Percentiles rank a stretch among this genome's conserved stretches.
Evolutionary conservation across 768 basidiomycete genomes (phyloP).

Genomic region (Mycena indigotica): DNA sequence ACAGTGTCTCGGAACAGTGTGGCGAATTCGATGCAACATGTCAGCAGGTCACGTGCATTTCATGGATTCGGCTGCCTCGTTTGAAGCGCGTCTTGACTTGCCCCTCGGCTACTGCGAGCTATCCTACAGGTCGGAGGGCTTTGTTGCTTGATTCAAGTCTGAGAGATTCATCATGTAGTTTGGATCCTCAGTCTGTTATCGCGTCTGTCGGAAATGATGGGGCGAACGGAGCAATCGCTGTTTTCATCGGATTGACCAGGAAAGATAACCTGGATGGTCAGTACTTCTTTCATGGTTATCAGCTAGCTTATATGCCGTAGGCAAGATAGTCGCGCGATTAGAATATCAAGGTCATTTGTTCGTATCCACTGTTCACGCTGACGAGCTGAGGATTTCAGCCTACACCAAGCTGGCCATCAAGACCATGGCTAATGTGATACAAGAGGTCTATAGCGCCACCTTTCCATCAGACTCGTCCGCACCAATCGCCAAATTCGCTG

Average conservation of each 20-base stretch:
- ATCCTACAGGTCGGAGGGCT: neutral
- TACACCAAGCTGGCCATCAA: constrained; percentile 81
- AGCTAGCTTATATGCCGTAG: constrained; percentile 36
- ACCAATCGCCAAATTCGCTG: constrained; percentile 56
- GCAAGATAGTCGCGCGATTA: constrained; percentile 67
- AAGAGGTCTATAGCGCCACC: constrained; percentile 42
- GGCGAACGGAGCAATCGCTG: constrained; percentile 67
- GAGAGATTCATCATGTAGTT: constrained; percentile 62
- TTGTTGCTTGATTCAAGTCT: neutral
- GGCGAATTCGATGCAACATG: constrained; percentile 1
- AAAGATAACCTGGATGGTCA: constrained; percentile 51
- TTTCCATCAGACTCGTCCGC: constrained; percentile 32
- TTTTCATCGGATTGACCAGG: constrained; percentile 87
- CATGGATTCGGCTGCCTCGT: neutral
- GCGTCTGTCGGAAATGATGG: constrained; percentile 59
- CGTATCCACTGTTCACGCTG: neutral
- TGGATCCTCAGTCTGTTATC: constrained; percentile 63
- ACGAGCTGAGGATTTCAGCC: no score
- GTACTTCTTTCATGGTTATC: neutral
- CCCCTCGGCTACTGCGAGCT: neutral
- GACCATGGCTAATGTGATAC: constrained; percentile 67
- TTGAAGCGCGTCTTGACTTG: neutral
- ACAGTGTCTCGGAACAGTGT: neutral
- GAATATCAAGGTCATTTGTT: constrained; percentile 61
- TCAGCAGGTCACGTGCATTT: neutral